Conservation (phyloP, 2,329 filamentous ascomycete species). For the Fusarium sp. region DNA sequence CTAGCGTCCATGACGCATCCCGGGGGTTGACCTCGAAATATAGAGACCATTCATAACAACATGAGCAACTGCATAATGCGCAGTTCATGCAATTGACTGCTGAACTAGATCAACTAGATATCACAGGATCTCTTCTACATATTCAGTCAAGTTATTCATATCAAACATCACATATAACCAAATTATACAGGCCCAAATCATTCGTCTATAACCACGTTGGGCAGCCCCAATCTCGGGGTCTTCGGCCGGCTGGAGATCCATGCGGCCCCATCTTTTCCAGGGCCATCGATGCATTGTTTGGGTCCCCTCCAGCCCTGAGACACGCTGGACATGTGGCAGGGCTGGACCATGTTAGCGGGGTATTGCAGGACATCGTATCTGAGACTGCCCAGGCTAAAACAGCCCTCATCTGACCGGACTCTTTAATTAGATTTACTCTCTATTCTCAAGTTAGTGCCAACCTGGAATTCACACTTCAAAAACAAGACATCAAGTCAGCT, state of each 20-base stretch:
- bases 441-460: neutral
- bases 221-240: slow-evolving; percentile 16
- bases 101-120: too few relatives aligned
- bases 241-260: slow-evolving; percentile 24
- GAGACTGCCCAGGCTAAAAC: neutral
- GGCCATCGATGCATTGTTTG: slow-evolving; percentile 8
- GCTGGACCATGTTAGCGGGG: slow-evolving; percentile 14
- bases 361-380: neutral
- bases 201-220: neutral
- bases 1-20: neutral
- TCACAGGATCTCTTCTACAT: too few relatives aligned
- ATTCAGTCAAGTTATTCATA: too few relatives aligned
- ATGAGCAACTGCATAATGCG: too few relatives aligned
- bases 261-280: slow-evolving; percentile 34
- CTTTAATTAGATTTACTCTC: neutral
- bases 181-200: neutral
- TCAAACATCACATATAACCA: too few relatives aligned
- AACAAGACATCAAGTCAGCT: neutral
- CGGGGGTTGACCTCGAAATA: neutral
- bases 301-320: slow-evolving; percentile 2
- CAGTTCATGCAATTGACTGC: too few relatives aligned
- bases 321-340: slow-evolving; percentile 25
- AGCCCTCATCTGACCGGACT: neutral
- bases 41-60: neutral
- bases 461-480: neutral